These are phyloP conservation scores for Microcera coccophila DNA, from an alignment of 2,329 filamentous ascomycete genomes.

Conservation along the genomic window DNA sequence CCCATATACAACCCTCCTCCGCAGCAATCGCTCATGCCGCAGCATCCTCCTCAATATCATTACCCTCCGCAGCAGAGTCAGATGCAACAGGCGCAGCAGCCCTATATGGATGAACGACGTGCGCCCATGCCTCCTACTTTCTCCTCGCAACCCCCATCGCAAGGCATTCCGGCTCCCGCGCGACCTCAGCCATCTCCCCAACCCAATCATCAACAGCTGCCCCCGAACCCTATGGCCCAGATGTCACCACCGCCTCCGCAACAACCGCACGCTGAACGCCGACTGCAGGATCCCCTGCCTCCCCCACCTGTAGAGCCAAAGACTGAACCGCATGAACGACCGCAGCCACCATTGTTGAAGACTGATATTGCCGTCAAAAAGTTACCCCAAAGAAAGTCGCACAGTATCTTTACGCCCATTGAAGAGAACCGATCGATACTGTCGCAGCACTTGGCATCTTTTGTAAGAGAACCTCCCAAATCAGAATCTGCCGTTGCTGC, in stretches of 20 bases:
- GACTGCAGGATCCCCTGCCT: conserved; percentile 49
- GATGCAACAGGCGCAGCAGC: conserved; percentile 22
- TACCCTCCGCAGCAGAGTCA: conserved; percentile 19
- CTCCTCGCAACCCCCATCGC: conserved; percentile 53
- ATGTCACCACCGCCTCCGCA: conserved; percentile 52
- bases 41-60: conserved; percentile 18
- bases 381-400: conserved; percentile 71
- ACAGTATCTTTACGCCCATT: conserved; percentile 96
- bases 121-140: conserved; percentile 68
- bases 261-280: conserved; percentile 38
- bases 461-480: conserved; percentile 51
- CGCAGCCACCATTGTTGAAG: conserved; percentile 46
- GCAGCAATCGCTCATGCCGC: conserved; percentile 21
- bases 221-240: conserved; percentile 44
- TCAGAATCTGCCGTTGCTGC: conserved; percentile 32
- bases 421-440: conserved; percentile 87
- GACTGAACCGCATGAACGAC: conserved; percentile 46
- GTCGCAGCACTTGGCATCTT: conserved; percentile 73
- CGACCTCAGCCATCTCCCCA: conserved; percentile 58
- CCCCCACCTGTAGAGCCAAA: conserved; percentile 50
- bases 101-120: conserved; percentile 73
- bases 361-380: conserved; percentile 54
- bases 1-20: conserved; percentile 69
- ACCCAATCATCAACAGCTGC: conserved; percentile 49
- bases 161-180: conserved; percentile 42